phyloP scores from a whole-genome alignment of 176 grass and related monocot genomes.

The Aechmea fasciata region DNA sequence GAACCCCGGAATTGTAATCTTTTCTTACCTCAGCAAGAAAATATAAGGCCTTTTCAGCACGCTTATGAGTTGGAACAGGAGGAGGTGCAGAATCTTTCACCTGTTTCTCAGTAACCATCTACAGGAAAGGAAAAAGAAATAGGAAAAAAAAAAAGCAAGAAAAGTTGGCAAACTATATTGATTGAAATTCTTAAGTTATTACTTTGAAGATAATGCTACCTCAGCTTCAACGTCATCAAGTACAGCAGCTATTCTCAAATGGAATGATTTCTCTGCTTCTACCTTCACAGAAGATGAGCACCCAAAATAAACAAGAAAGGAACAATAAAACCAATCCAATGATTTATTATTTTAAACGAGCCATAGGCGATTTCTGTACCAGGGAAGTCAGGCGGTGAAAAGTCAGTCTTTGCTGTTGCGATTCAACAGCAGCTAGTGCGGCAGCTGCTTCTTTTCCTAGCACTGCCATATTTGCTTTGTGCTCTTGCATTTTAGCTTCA shows the following conservation, averaged over 20 bases:
- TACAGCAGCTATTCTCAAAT: constrained; percentile 87
- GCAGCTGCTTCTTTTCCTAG: constrained; percentile 89
- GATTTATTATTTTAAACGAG: background rate
- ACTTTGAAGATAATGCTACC: constrained; percentile 33
- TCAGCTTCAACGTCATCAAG: constrained; percentile 97
- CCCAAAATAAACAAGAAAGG: constrained; percentile 22
- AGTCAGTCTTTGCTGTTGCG: constrained; percentile 76
- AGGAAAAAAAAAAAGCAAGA: constrained; percentile 13
- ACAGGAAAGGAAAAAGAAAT: constrained; percentile 13
- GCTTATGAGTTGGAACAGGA: constrained; percentile 61
- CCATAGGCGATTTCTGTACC: constrained; percentile 29
- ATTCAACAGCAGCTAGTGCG: constrained; percentile 77
- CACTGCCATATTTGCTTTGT: constrained; percentile 85
- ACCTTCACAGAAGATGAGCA: constrained; percentile 50
- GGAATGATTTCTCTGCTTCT: constrained; percentile 91
- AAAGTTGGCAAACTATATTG: constrained; percentile 2
- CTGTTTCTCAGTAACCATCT: constrained; percentile 96
- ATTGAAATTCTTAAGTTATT: constrained; percentile 12
- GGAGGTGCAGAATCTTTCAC: constrained; percentile 83
- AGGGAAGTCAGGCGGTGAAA: constrained; percentile 77
- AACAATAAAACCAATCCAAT: constrained; percentile 7
- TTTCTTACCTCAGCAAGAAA: constrained; percentile 82
- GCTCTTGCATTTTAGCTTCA: constrained; percentile 85
- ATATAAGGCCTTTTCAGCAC: constrained; percentile 82
- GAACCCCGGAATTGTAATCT: constrained; percentile 12